Base-by-base conservation (phyloP, 306 rosid genomes). In the Ceratonia siliqua region DNA sequence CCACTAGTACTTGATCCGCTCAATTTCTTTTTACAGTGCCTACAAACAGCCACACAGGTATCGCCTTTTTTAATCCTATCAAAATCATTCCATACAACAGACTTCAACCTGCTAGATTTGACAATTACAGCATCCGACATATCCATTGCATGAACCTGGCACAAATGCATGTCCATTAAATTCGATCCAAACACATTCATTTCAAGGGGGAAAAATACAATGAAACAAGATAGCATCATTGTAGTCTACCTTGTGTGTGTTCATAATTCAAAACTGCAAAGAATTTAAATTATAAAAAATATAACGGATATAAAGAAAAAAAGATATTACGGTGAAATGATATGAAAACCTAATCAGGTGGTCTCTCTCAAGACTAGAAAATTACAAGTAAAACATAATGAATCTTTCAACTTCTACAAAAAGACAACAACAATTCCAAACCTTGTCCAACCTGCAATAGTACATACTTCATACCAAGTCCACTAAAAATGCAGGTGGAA, bases 1-100 rank as follows among this genome's bases (percentile, higher is more conserved):
- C 99, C 98, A 68, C 99, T 95, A 46, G 96, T 86, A 81, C 99
- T 95, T 66, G 99, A 95, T 69, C 99, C 99, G 59, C 99, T 95
- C 81, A 95, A 88, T 79, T 84, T 95, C 97, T 95, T 95, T 74
- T 89, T 95, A 81, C 99, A 95, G 63, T 95, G 99, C 87, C 93
- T 87, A 79, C 99, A 95, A 46, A 95, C 86, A 62, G 99, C 99
- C 79, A 95, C 78, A 75, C 87, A 95, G 3, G 93, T 81, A 67
- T 95, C 99, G 6, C 96, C 99, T 64, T 92, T 92, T 77, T 95
- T 95, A 72, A 95, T 83, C 87, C 99, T 85, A 78, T 95, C 99
- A 68, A 95, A 95, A 80, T 95, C 99, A 78, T 95, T 95, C 99
- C 98, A 95, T 50, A 95, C 99, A 12, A 89, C 93, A 45, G 99